Percentiles rank a stretch among this genome's conserved stretches.
Conservation (phyloP, 495 filamentous ascomycete genomes). For the Podospora pseudopauciseta region DNA sequence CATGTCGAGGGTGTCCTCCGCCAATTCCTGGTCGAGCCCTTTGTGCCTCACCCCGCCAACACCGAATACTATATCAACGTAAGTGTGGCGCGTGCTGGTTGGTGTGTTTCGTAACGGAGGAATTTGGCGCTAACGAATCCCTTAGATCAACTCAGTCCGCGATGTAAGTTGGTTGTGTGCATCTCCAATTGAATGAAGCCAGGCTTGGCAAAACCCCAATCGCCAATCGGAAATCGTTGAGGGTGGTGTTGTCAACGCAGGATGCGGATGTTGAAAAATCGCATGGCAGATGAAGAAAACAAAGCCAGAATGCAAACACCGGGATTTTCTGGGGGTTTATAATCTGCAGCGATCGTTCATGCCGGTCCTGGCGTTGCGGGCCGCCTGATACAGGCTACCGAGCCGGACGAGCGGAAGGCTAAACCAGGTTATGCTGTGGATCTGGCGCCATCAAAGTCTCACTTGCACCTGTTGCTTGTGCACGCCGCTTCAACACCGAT, state of each 20-base stretch:
- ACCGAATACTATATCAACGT: conserved; percentile 98
- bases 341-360: conserved; percentile 7
- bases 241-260: neutral
- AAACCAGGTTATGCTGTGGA: conserved; percentile 40
- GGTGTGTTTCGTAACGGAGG: conserved; percentile 84
- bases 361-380: conserved; percentile 15
- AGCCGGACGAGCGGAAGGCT: conserved; percentile 56
- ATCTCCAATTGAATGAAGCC: conserved; percentile 15
- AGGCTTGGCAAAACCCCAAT: conserved; percentile 16
- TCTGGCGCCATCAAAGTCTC: conserved; percentile 8
- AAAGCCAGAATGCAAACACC: neutral
- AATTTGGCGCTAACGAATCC: conserved; percentile 36
- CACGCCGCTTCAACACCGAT: neutral
- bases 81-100: conserved; percentile 44
- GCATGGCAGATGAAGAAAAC: conserved; percentile 10
- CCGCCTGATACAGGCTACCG: conserved; percentile 22
- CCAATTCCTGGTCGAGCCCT: conserved; percentile 96
- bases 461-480: neutral
- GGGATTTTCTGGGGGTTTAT: conserved; percentile 21
- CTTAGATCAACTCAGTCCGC: conserved; percentile 37
- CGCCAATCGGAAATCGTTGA: conserved; percentile 20
- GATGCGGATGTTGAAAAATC: conserved; percentile 2
- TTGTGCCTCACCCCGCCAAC: conserved; percentile 86
- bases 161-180: conserved; percentile 32
- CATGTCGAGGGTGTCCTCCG: conserved; percentile 81